These are phyloP conservation scores for Myxozyma udenii DNA, from an alignment of 805 yeast species.

Conservation along the genomic window DNA sequence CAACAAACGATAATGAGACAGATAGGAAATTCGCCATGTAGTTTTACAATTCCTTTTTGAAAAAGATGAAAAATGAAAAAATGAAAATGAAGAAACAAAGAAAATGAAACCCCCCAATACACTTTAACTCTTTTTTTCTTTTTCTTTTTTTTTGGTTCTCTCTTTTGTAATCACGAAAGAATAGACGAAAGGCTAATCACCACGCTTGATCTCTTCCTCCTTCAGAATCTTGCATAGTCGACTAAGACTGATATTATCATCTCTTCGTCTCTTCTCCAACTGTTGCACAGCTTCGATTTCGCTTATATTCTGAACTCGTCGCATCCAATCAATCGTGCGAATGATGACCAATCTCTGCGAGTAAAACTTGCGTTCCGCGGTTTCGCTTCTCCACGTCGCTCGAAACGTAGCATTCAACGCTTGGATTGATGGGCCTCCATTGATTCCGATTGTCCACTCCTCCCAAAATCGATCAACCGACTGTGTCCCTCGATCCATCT, in stretches of 20 bases:
- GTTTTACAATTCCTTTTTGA: not conserved
- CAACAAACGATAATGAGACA: not conserved
- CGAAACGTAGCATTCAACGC: conserved; percentile 44
- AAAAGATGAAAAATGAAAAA: not conserved
- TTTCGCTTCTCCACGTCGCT: conserved; percentile 43
- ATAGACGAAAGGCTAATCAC: conserved; percentile 3
- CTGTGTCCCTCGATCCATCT: conserved; percentile 29
- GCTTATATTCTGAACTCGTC: conserved; percentile 14
- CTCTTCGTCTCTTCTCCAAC: conserved; percentile 25
- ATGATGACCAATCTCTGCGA: conserved; percentile 27
- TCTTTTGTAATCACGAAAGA: no score
- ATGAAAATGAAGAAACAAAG: not conserved
- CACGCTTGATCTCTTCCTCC: conserved; percentile 25
- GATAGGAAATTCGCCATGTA: not conserved
- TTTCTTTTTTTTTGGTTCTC: no score
- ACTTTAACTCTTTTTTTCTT: no score
- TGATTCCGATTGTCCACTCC: conserved; percentile 44
- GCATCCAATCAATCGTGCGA: conserved; percentile 29
- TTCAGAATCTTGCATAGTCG: conserved; percentile 24
- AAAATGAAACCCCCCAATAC: no score
- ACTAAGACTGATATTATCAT: conserved; percentile 24
- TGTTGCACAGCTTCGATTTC: conserved; percentile 27
- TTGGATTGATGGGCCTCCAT: conserved; percentile 44
- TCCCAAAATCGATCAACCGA: conserved; percentile 36
- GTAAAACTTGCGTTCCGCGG: conserved; percentile 29